Evolutionary conservation across 2,329 filamentous ascomycete species (phyloP), one percentile per base, ranked within the genome.

Genomic region (Diplodia sapinea): DNA sequence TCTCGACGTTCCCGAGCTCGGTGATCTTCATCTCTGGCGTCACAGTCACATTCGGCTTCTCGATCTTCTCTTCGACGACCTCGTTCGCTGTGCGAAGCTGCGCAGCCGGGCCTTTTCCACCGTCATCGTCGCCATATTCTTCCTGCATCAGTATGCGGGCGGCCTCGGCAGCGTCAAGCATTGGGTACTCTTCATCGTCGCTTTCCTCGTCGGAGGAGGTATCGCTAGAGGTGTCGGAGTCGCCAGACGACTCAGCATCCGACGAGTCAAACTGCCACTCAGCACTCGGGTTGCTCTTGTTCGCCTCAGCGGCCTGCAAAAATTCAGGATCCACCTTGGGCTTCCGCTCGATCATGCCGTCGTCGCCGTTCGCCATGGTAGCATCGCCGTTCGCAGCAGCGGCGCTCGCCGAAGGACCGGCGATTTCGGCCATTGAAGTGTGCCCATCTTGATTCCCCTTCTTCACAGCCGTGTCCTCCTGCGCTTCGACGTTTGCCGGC

Each of bases 21-120:
- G 89, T 86, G 65, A 97, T 89, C 70, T 88, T 87, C 85, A 91
- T 96, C 17, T 93, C 89, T 0, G 87, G 81, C 0, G 89, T 93
- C 65, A 98, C 86, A n/a, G 81, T 85, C 54, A 98, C 84, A 66
- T 95, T 88, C 0, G 95, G 94, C 73, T 91, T 92, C 43, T 79
- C 75, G 33, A 81, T 77, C 43, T 80, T 70, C 52, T 80, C 78
- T 29, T 83, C 81, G n/a, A 79, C 73, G 17, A 87, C 69, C 77
- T 99, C 95, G 77, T 98, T 97, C 76, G 92, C 90, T 0, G 93
- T 97, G 68, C 91, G 88, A 54, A 96, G 80, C 54, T 87, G 85
- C 63, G 80, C 78, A 59, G 84, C 85, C 29, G 82, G 82, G 17
- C 87, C 86, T 13, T 86, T 87, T 72, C 93, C 93, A 65, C 94